A percentile compares a stretch with the other conserved stretches of the same genome.
These are phyloP conservation scores for Trametes meyenii DNA, from an alignment of 768 basidiomycete species.

Conservation along the genomic window DNA sequence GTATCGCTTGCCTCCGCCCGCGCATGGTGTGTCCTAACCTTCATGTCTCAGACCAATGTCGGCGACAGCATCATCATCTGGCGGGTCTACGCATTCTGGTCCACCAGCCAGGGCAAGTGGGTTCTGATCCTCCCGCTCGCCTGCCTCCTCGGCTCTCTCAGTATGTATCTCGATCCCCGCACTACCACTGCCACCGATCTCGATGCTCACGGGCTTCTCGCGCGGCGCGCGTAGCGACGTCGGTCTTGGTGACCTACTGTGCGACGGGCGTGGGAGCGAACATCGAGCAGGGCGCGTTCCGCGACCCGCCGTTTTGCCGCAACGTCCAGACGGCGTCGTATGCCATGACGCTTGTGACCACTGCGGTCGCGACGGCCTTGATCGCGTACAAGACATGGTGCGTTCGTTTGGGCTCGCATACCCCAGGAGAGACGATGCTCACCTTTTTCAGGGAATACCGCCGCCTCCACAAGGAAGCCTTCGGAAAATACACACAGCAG, in stretches of 20 bases:
- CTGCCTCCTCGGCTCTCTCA: constrained; percentile 21
- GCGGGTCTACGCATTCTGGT: constrained; percentile 28
- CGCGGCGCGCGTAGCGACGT: constrained; percentile 17
- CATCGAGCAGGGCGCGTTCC: constrained; percentile 22
- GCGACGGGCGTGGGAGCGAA: constrained; percentile 18
- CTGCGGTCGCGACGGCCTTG: constrained; percentile 24
- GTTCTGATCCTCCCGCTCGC: constrained; percentile 22
- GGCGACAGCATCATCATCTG: constrained; percentile 31
- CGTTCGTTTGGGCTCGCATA: not conserved
- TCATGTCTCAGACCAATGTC: constrained; percentile 20
- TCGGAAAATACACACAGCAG: constrained; percentile 4
- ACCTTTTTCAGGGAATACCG: constrained; percentile 2
- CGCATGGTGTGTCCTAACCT: not conserved
- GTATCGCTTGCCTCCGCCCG: too few species aligned
- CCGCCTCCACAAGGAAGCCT: not conserved
- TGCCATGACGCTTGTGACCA: constrained; percentile 23
- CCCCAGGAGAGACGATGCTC: too few species aligned
- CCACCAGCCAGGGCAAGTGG: constrained; percentile 14
- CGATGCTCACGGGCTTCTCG: not conserved
- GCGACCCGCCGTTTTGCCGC: constrained; percentile 26
- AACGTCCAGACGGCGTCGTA: constrained; percentile 30
- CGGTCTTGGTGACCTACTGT: constrained; percentile 28
- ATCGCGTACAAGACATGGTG: constrained; percentile 30
- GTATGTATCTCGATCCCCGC: constrained; percentile 12
- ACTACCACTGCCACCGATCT: too few species aligned